A percentile compares a stretch with the other conserved stretches of the same genome.
Evolutionary conservation across 139 green algal species (phyloP).

Genomic region (Closterium sp.): DNA sequence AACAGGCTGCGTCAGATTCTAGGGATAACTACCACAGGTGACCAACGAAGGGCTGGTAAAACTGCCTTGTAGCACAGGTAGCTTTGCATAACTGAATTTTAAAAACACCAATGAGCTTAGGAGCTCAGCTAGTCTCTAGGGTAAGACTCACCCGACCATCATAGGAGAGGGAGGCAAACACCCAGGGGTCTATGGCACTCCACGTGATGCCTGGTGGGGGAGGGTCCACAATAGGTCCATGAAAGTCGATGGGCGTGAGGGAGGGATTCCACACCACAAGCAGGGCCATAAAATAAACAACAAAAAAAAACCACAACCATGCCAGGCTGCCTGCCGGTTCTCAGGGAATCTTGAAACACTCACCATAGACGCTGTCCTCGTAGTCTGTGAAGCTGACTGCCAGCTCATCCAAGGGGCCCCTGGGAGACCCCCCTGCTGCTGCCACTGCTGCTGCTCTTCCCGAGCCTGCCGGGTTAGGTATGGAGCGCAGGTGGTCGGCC

Average conservation of each 20-base stretch:
- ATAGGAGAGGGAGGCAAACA: conserved; percentile 78
- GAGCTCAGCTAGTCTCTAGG: background rate
- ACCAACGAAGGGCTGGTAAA: background rate
- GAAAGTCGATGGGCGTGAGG: no score
- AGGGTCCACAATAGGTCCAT: no score
- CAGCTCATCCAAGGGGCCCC: conserved; percentile 56
- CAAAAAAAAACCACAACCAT: no score
- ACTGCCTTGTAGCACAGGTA: background rate
- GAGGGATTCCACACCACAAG: no score
- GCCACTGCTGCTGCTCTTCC: background rate
- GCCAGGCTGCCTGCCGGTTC: no score
- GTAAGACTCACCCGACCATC: conserved; percentile 68
- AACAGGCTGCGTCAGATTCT: background rate
- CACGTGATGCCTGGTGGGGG: conserved; percentile 57
- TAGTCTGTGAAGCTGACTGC: conserved; percentile 60
- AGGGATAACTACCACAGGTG: background rate
- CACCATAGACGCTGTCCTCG: conserved; percentile 49
- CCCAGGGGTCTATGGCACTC: conserved; percentile 73
- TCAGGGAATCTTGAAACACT: conserved; percentile 12
- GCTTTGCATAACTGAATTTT: background rate
- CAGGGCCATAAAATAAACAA: no score
- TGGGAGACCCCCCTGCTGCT: conserved; percentile 5
- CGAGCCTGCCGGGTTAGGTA: background rate
- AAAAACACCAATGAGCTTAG: background rate
- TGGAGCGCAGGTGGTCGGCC: background rate